These are phyloP conservation scores for Fraxinus angustifolia DNA, from an alignment of 305 asterid genomes.

Conservation along the genomic window DNA sequence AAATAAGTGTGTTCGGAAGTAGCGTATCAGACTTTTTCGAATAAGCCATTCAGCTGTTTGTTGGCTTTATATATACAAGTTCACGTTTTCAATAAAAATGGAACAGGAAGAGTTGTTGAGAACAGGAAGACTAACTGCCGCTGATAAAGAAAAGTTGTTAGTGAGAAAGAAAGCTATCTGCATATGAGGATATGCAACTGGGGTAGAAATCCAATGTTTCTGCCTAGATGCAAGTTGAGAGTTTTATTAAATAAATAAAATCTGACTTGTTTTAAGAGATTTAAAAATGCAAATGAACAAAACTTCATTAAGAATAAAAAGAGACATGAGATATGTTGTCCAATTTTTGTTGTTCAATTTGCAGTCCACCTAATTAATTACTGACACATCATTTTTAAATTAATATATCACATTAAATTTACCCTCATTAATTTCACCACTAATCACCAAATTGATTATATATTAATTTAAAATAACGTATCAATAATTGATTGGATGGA, in stretches of 20 bases:
- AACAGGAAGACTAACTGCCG: background rate
- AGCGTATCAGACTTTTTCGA: background rate
- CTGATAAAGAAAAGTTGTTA: background rate
- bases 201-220: background rate
- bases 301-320: background rate
- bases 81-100: background rate
- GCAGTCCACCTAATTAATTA: too few species aligned
- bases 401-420: too few species aligned
- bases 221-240: background rate
- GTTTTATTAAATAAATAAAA: background rate
- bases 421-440: too few species aligned
- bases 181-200: background rate
- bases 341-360: too few species aligned
- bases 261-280: background rate
- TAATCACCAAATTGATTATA: too few species aligned
- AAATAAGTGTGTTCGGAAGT: constrained; percentile 19
- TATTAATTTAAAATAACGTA: too few species aligned
- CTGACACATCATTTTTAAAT: too few species aligned
- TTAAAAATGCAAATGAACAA: background rate
- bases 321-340: too few species aligned
- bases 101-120: background rate
- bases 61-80: background rate
- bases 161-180: background rate
- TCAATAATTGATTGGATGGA: too few species aligned
- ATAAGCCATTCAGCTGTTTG: background rate